Evolutionary conservation across 208 protist genomes (phyloP).

Genomic region (Angomonas ambiguus): DNA sequence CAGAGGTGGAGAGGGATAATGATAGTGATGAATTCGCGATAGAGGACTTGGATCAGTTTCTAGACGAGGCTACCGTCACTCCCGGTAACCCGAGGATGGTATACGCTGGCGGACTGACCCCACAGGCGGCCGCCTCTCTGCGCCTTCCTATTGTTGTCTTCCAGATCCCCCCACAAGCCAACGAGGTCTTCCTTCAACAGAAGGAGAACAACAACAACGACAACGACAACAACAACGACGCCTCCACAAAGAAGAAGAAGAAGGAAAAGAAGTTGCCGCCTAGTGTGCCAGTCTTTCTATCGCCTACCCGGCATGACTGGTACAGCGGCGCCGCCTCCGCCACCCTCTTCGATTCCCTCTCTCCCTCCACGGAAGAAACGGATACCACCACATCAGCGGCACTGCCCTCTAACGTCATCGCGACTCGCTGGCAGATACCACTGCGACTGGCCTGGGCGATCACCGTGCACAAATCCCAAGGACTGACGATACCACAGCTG

Average conservation of each 20-base stretch:
- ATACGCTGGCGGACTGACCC: not conserved
- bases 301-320: not conserved
- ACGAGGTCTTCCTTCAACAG: not conserved
- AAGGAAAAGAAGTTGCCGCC: not conserved
- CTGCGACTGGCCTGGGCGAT: constrained; percentile 92
- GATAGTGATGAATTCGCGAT: not conserved
- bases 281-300: not conserved
- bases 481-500: constrained; percentile 66
- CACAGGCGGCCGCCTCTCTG: not conserved
- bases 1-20: too few relatives aligned
- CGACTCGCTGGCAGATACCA: constrained; percentile 75
- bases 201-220: not conserved
- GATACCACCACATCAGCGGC: not conserved
- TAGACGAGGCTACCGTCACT: too few relatives aligned
- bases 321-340: not conserved
- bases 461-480: constrained; percentile 95
- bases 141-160: not conserved
- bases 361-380: not conserved
- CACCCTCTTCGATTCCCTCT: not conserved
- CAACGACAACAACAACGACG: too few relatives aligned
- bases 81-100: too few relatives aligned
- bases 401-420: constrained; percentile 7
- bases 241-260: too few relatives aligned
- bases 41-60: not conserved
- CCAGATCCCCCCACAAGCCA: not conserved